phyloP scores from a whole-genome alignment of 2,329 filamentous ascomycete genomes.

The Fragosphaeria purpurea region DNA sequence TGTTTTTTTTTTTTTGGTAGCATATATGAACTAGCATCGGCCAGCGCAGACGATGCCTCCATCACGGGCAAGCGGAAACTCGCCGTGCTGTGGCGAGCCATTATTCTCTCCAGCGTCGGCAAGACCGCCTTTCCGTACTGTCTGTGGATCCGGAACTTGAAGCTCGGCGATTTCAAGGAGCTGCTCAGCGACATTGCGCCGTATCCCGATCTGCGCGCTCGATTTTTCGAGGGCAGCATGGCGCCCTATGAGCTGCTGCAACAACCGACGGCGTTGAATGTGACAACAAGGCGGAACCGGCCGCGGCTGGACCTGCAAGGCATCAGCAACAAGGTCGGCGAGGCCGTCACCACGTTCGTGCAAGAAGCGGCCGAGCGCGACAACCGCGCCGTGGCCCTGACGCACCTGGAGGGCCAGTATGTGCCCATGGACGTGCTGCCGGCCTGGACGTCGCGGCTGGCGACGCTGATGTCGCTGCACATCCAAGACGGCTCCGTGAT shows the following conservation, averaged over 20 bases:
- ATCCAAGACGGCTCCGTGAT: constrained; percentile 53
- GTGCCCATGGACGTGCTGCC: constrained; percentile 42
- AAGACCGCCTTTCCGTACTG: constrained; percentile 59
- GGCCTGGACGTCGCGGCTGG: constrained; percentile 48
- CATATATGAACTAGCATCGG: constrained; percentile 35
- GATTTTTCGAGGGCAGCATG: constrained; percentile 33
- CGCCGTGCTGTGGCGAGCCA: constrained; percentile 57
- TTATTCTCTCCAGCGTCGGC: constrained; percentile 54
- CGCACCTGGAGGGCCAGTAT: constrained; percentile 43
- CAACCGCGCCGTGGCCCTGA: constrained; percentile 40
- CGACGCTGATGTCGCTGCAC: constrained; percentile 47
- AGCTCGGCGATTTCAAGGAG: constrained; percentile 50
- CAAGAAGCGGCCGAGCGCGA: constrained; percentile 26
- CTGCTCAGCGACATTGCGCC: constrained; percentile 44
- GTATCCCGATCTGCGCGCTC: constrained; percentile 17
- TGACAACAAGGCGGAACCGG: constrained; percentile 13
- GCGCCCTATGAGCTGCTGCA: constrained; percentile 22
- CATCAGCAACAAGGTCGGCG: constrained; percentile 40
- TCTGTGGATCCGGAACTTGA: constrained; percentile 53
- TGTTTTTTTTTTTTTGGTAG: constrained; percentile 19
- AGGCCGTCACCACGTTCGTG: constrained; percentile 44
- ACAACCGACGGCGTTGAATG: constrained; percentile 1
- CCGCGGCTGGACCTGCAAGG: constrained; percentile 23
- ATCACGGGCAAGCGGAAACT: constrained; percentile 36
- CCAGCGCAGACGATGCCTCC: constrained; percentile 32